phyloP scores from a whole-genome alignment of 345 rosid species.

The Eucalyptus melliodora region DNA sequence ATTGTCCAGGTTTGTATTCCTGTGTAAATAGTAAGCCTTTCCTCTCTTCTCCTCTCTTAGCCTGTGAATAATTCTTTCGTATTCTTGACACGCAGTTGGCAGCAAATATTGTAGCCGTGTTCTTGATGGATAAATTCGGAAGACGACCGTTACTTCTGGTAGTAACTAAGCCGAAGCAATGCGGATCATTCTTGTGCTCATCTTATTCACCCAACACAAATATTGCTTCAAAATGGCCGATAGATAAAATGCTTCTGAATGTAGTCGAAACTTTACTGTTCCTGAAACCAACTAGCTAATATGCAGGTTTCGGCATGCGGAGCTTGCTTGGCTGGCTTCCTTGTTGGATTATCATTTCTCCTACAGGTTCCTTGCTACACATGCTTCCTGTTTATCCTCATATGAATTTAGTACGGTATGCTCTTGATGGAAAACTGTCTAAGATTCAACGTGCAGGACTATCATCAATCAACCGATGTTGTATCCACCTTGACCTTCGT shows the following conservation, averaged over 20 bases:
- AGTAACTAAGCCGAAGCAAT: background rate
- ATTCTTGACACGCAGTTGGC: background rate
- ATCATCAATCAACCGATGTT: background rate
- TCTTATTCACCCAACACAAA: background rate
- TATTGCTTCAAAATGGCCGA: background rate
- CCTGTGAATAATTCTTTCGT: background rate
- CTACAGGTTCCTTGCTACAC: slow-evolving; percentile 17
- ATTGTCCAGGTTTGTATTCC: slow-evolving; percentile 6
- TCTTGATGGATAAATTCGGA: slow-evolving; percentile 10
- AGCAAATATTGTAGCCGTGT: slow-evolving; percentile 6
- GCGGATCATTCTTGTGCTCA: background rate
- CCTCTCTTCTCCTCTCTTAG: background rate
- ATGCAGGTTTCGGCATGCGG: slow-evolving; percentile 25
- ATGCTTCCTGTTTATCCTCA: background rate
- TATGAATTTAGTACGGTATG: background rate
- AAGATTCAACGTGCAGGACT: background rate
- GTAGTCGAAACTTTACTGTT: background rate
- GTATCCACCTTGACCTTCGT: slow-evolving; percentile 8
- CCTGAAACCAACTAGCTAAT: background rate
- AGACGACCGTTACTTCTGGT: slow-evolving; percentile 16
- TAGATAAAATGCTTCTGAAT: background rate
- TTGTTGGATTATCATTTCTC: slow-evolving; percentile 31
- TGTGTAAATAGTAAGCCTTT: background rate
- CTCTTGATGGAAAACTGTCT: background rate
- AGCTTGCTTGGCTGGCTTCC: slow-evolving; percentile 12